Percentiles rank a stretch among this genome's conserved stretches.
These are phyloP conservation scores for Ilyonectria destructans DNA, from an alignment of 2,329 filamentous ascomycete species.

Conservation along the genomic window DNA sequence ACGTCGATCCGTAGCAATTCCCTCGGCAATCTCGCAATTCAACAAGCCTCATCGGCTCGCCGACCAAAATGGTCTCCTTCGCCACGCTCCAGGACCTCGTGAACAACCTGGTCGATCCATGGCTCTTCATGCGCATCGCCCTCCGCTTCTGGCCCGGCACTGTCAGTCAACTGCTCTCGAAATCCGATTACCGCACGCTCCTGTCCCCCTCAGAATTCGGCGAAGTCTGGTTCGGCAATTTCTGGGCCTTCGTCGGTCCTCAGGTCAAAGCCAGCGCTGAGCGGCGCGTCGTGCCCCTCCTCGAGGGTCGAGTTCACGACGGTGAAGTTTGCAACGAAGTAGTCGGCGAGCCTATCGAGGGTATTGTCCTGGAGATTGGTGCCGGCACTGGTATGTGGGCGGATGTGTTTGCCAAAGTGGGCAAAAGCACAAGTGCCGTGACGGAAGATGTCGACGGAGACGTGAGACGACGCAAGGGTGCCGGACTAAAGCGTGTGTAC, in stretches of 20 bases:
- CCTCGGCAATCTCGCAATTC: background rate
- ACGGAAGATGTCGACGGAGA: conserved; percentile 42
- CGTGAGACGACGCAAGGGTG: conserved; percentile 34
- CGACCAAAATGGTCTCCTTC: conserved; percentile 46
- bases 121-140: conserved; percentile 68
- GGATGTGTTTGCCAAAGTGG: conserved; percentile 62
- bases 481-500: conserved; percentile 66
- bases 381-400: conserved; percentile 76
- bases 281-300: conserved; percentile 66
- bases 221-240: conserved; percentile 72
- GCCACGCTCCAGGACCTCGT: conserved; percentile 47
- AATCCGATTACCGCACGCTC: conserved; percentile 56
- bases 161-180: conserved; percentile 59
- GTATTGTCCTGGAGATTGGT: conserved; percentile 75
- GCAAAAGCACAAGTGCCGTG: conserved; percentile 26
- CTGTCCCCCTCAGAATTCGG: conserved; percentile 60
- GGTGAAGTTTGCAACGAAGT: conserved; percentile 56
- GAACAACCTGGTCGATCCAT: conserved; percentile 62
- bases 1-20: background rate
- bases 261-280: conserved; percentile 61
- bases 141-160: conserved; percentile 68
- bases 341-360: conserved; percentile 59
- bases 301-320: conserved; percentile 64
- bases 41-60: background rate
- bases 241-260: conserved; percentile 73